Percentiles rank a stretch among this genome's conserved stretches.
phyloP scores from a whole-genome alignment of 2,329 filamentous ascomycete species.

The Chaetoscypha palmicola region DNA sequence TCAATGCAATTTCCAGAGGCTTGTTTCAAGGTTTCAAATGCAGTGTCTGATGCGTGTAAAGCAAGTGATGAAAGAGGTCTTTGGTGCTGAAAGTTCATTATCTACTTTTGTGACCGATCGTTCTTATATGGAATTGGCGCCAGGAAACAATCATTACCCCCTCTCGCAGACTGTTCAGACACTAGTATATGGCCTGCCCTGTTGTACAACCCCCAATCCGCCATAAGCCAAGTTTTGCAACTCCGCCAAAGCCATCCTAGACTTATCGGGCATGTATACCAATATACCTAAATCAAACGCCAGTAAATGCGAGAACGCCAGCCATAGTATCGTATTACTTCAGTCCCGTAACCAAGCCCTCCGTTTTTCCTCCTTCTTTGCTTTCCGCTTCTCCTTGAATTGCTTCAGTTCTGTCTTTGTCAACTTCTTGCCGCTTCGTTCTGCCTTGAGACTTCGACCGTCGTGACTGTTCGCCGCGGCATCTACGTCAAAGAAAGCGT shows the following conservation, averaged over 20 bases:
- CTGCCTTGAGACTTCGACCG: slow-evolving; percentile 83
- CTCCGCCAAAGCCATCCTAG: neutral
- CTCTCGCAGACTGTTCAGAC: no score
- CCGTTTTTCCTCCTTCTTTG: slow-evolving; percentile 90
- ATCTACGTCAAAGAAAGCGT: slow-evolving; percentile 92
- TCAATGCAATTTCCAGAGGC: no score
- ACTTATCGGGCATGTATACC: no score
- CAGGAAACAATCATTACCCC: no score
- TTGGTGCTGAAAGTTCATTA: no score
- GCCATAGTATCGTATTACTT: slow-evolving; percentile 26
- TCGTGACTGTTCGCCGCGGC: slow-evolving; percentile 87
- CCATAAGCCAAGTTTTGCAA: neutral
- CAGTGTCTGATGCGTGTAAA: no score
- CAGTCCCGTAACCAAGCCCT: slow-evolving; percentile 85
- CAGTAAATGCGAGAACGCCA: slow-evolving; percentile 6
- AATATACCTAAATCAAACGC: slow-evolving; percentile 6
- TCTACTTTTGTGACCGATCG: no score
- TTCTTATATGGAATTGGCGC: no score
- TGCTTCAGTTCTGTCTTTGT: slow-evolving; percentile 81
- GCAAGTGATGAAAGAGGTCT: no score
- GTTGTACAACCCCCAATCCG: neutral
- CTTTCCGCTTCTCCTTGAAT: slow-evolving; percentile 83
- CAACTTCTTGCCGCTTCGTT: slow-evolving; percentile 77
- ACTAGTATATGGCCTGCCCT: no score
- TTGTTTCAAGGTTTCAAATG: no score